Evolutionary conservation across 2,329 filamentous ascomycete genomes (phyloP).

Genomic region (Simplicillium sp.): DNA sequence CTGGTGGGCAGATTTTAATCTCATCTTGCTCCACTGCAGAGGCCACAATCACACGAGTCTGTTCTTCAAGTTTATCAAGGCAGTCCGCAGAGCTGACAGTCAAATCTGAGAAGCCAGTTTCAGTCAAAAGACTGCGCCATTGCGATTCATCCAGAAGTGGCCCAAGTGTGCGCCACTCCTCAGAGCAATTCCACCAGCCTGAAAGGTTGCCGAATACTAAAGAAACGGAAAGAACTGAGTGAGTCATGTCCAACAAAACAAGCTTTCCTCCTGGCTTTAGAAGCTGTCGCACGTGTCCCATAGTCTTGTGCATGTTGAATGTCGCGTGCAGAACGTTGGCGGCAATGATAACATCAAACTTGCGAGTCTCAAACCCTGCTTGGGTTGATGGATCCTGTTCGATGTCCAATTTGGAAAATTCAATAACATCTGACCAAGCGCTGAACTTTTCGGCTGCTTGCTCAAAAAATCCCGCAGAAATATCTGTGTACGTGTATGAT

Average conservation of each 20-base stretch:
- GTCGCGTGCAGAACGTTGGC: background rate
- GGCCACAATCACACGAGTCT: too few relatives aligned
- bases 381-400: background rate
- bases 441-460: background rate
- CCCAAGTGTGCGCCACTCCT: too few relatives aligned
- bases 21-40: too few relatives aligned
- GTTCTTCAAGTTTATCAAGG: too few relatives aligned
- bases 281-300: background rate
- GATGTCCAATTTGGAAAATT: background rate
- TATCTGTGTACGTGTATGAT: conserved; percentile 7
- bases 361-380: background rate
- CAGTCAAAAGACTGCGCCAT: too few relatives aligned
- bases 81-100: too few relatives aligned
- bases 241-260: background rate
- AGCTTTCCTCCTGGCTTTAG: background rate
- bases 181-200: too few relatives aligned
- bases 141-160: too few relatives aligned
- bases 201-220: too few relatives aligned
- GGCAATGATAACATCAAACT: background rate
- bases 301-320: background rate
- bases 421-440: background rate
- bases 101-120: too few relatives aligned
- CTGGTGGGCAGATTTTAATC: too few relatives aligned
- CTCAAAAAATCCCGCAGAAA: background rate
- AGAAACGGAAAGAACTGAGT: too few relatives aligned